Percentiles rank a stretch among this genome's conserved stretches.
These are phyloP conservation scores for Pseudognaphalium luteoalbum DNA, from an alignment of 129 eudicot species.

Conservation along the genomic window DNA sequence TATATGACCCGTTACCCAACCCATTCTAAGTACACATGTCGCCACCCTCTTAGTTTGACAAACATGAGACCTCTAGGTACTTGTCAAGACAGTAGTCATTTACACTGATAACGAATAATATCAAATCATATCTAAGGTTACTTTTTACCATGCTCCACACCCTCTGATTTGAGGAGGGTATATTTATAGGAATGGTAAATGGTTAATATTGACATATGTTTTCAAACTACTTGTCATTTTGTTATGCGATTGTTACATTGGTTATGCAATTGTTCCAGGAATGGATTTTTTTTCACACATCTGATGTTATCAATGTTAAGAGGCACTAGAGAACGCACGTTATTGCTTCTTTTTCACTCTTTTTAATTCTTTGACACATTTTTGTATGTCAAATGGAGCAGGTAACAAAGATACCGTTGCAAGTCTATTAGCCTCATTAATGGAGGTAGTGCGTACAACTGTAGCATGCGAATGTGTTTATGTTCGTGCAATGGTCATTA, in stretches of 20 bases:
- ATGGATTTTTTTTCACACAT: background rate
- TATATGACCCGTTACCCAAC: background rate
- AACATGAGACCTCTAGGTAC: constrained; percentile 10
- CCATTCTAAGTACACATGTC: background rate
- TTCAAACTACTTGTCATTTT: no score
- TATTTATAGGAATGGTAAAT: background rate
- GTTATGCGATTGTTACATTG: background rate
- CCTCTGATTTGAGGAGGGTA: background rate
- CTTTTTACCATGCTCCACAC: background rate
- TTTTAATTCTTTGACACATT: constrained; percentile 44
- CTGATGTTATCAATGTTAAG: constrained; percentile 2
- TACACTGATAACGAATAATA: constrained; percentile 6
- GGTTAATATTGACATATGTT: background rate
- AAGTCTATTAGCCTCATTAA: constrained; percentile 80
- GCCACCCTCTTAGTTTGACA: background rate
- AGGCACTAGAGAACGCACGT: background rate
- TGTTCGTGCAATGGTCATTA: constrained; percentile 96
- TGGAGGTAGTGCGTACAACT: constrained; percentile 98
- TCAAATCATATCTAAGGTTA: background rate
- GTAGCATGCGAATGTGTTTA: constrained; percentile 99
- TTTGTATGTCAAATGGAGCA: constrained; percentile 56
- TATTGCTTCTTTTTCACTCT: constrained; percentile 11
- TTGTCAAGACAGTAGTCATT: constrained; percentile 6
- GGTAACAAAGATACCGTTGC: constrained; percentile 76
- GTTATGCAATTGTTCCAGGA: background rate